Base-by-base conservation (phyloP, 2,329 filamentous ascomycete genomes). In the Fusarium sp. region DNA sequence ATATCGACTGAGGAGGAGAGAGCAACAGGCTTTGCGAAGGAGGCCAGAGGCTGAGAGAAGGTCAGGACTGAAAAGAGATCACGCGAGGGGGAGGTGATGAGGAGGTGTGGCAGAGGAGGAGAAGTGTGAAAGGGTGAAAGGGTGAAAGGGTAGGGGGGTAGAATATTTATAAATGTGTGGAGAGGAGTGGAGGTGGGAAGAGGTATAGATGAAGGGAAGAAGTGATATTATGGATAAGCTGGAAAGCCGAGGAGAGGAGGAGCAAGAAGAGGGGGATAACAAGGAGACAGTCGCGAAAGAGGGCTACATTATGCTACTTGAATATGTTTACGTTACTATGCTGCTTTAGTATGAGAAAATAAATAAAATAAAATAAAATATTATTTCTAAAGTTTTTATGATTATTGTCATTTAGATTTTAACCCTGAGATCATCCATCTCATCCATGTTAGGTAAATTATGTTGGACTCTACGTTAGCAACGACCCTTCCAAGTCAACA, bases 1-100 rank as follows among this genome's bases (percentile, higher is more conserved):
- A 21, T 7, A 10, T 45, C 18, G 2, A 14, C 23, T 3, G 42
- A 45, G 8, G 5, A 9, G 42, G 4, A 14, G 23, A 45, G 23
- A 45, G 42, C 1, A 21, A 27, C 42, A 4, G 7, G 33, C 7
- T 35, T 1, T 8, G 16, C 1, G 15, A 42, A 42, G 15, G 41
- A 44, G 16, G 7, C 7, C 23, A 7, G 42, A 45, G 42, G 42
- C 2, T 10, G 12, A 27, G 42, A 45, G 3, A 27, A 7, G 5
- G 42, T 19, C 18, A 45, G 42, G 23, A 27, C 0, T 9, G 23
- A 27, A 15, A 21, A 14, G 2, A 4, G 7, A 21, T 7, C 18
- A 15, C 18, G 12, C 0, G 25, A 27, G 18, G 8, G 25, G 25
- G 18, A 1, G 23, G 15, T 3, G 9, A 10, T 45, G 18, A 27